These are phyloP conservation scores for Amylostereum areolatum DNA, from an alignment of 1,284 basidiomycete species.

Conservation along the genomic window DNA sequence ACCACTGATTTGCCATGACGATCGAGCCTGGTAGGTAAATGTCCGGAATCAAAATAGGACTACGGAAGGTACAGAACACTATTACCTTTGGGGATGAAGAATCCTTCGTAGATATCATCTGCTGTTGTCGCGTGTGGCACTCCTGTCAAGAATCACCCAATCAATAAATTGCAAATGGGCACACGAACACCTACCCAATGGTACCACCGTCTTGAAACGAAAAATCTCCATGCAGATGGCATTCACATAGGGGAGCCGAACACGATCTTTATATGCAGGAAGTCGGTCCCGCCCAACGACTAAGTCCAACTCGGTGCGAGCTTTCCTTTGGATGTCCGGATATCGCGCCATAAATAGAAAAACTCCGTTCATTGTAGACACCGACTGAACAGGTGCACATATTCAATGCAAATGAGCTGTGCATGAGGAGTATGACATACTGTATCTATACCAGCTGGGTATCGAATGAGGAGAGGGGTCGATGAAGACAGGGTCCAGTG, in stretches of 20 bases:
- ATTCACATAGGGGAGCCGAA: slow-evolving; percentile 19
- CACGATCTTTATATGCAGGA: slow-evolving; percentile 21
- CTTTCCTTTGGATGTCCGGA: slow-evolving; percentile 15
- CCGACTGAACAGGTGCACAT: no score
- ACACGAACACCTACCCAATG: slow-evolving; percentile 9
- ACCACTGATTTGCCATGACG: slow-evolving; percentile 13
- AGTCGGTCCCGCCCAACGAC: slow-evolving; percentile 19
- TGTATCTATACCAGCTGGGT: neutral
- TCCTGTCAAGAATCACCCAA: neutral
- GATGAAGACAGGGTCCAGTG: neutral
- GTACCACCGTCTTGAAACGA: slow-evolving; percentile 21
- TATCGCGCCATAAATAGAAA: slow-evolving; percentile 15
- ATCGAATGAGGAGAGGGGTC: no score
- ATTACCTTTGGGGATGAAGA: slow-evolving; percentile 14
- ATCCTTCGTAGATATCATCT: slow-evolving; percentile 12
- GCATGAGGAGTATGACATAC: neutral
- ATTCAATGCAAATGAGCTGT: no score
- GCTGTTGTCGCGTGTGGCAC: slow-evolving; percentile 10
- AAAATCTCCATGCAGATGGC: slow-evolving; percentile 23
- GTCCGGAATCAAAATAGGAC: slow-evolving; percentile 1
- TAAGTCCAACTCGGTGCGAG: slow-evolving; percentile 22
- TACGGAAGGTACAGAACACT: no score
- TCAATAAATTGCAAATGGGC: no score
- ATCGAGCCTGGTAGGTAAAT: slow-evolving; percentile 7
- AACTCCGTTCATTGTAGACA: slow-evolving; percentile 9